Conservation (phyloP, 345 rosid genomes). For the Gossypium rotundifolium region DNA sequence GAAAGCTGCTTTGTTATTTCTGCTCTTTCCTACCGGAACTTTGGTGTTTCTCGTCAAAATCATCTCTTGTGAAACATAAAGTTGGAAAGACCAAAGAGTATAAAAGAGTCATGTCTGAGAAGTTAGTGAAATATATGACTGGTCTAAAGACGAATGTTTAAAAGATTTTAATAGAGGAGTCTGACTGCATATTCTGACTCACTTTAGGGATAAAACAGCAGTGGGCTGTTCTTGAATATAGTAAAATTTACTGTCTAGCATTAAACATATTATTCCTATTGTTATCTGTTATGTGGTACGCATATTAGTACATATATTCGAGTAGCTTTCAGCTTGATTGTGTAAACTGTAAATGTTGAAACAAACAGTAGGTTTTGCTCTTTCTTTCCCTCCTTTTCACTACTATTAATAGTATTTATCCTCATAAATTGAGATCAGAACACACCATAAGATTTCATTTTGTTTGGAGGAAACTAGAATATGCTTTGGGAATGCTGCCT, state of each 20-base stretch:
- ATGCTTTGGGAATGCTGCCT: neutral
- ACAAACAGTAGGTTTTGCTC: neutral
- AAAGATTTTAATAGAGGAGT: neutral
- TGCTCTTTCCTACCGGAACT: neutral
- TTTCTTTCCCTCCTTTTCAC: neutral
- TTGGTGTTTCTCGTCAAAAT: neutral
- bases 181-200: neutral
- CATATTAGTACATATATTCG: neutral
- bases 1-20: neutral
- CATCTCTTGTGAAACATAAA: neutral
- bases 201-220: neutral
- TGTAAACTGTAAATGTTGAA: neutral
- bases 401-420: neutral
- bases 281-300: neutral
- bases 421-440: neutral
- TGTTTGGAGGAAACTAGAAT: neutral
- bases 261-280: neutral
- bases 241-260: neutral
- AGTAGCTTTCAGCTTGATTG: neutral
- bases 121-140: neutral
- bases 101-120: neutral
- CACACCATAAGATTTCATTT: neutral
- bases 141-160: neutral
- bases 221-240: neutral
- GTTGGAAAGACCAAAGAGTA: neutral